These are phyloP conservation scores for Amauroascus verrucosus DNA, from an alignment of 2,329 filamentous ascomycete species.

Conservation along the genomic window DNA sequence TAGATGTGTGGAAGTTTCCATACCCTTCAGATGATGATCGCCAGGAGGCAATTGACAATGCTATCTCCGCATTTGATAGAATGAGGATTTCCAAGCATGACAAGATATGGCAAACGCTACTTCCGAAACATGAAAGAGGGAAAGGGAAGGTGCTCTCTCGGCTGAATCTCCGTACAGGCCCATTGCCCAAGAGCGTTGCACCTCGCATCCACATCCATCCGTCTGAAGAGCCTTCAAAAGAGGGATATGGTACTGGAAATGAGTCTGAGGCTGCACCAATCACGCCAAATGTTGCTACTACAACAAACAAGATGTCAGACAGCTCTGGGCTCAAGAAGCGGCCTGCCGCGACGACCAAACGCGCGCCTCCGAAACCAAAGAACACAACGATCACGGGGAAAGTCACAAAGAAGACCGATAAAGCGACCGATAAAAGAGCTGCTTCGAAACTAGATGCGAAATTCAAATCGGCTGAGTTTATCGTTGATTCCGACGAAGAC, in stretches of 20 bases:
- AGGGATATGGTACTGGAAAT: constrained; percentile 28
- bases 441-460: constrained; percentile 33
- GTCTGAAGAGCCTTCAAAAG: constrained; percentile 29
- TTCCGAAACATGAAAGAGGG: constrained; percentile 50
- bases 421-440: constrained; percentile 22
- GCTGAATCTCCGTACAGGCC: constrained; percentile 41
- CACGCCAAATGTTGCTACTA: background rate
- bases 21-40: constrained; percentile 48
- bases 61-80: constrained; percentile 54
- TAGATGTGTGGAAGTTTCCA: constrained; percentile 52
- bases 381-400: constrained; percentile 37
- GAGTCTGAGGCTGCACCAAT: constrained; percentile 30
- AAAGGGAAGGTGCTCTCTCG: constrained; percentile 53
- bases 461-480: constrained; percentile 46
- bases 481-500: constrained; percentile 44
- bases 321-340: constrained; percentile 24
- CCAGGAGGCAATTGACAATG: constrained; percentile 51
- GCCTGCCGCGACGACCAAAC: constrained; percentile 33
- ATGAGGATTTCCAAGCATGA: constrained; percentile 50
- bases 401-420: constrained; percentile 38
- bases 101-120: constrained; percentile 52
- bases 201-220: constrained; percentile 31
- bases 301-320: background rate
- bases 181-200: constrained; percentile 30
- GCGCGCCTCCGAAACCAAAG: constrained; percentile 37